Evolutionary conservation across 805 yeast species (phyloP).

Genomic region (Candida insectalens): DNA sequence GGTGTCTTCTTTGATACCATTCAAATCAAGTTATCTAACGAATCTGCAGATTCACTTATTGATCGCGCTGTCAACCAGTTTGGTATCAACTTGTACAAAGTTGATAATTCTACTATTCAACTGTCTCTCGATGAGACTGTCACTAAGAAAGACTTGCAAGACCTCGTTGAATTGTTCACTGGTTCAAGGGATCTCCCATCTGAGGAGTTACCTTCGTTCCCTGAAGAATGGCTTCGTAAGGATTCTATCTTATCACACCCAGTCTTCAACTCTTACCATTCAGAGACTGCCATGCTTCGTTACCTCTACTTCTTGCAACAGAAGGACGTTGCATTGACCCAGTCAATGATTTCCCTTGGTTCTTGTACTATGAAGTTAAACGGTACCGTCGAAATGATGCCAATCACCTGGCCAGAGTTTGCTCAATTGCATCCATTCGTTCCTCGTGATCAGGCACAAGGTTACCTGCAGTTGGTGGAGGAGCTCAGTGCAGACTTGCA

Average conservation of each 20-base stretch:
- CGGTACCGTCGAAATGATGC: slow-evolving; percentile 90
- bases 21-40: slow-evolving; percentile 46
- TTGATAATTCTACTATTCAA: slow-evolving; percentile 50
- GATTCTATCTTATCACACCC: slow-evolving; percentile 57
- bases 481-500: slow-evolving; percentile 81
- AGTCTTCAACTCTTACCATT: slow-evolving; percentile 81
- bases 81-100: slow-evolving; percentile 72
- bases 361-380: slow-evolving; percentile 98
- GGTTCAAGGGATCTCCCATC: slow-evolving; percentile 17
- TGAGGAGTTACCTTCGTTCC: slow-evolving; percentile 37
- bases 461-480: slow-evolving; percentile 64
- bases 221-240: slow-evolving; percentile 39
- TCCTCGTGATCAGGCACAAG: slow-evolving; percentile 81
- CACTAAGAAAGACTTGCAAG: slow-evolving; percentile 46
- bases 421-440: slow-evolving; percentile 86
- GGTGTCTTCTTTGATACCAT: slow-evolving; percentile 80
- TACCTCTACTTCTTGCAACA: slow-evolving; percentile 77
- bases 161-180: slow-evolving; percentile 54
- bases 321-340: slow-evolving; percentile 87
- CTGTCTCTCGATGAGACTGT: slow-evolving; percentile 91
- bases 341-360: slow-evolving; percentile 95
- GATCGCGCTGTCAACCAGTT: slow-evolving; percentile 45
- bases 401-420: slow-evolving; percentile 92
- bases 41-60: slow-evolving; percentile 47
- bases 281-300: slow-evolving; percentile 92